A percentile compares a stretch with the other conserved stretches of the same genome.
Conservation (phyloP, 352 stramenopile species). For the Phytophthora multivora region DNA sequence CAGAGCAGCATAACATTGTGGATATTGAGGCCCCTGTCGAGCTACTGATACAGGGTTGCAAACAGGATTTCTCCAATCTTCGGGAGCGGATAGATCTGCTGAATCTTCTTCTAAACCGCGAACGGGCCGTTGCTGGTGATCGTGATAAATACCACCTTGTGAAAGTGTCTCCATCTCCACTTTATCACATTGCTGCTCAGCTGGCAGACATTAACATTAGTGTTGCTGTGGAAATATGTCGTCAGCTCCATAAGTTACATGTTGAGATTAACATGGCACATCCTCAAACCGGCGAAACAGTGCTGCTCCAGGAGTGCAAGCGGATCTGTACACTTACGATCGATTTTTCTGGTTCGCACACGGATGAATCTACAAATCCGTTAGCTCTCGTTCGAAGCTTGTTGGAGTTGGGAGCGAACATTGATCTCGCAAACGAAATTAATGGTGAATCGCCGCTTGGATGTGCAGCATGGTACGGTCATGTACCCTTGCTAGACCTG, state of each 20-base stretch:
- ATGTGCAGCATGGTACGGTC: constrained; percentile 55
- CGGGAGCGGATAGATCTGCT: constrained; percentile 24
- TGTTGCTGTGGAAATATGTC: constrained; percentile 59
- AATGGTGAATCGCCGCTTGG: constrained; percentile 59
- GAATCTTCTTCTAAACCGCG: constrained; percentile 19
- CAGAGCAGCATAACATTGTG: constrained; percentile 6
- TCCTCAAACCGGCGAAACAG: constrained; percentile 43
- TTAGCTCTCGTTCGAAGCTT: constrained; percentile 52
- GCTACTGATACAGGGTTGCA: constrained; percentile 26
- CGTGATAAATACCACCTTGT: not conserved
- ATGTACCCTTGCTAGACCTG: constrained; percentile 52
- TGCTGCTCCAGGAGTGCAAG: constrained; percentile 64
- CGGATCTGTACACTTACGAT: constrained; percentile 35
- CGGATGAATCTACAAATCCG: constrained; percentile 12
- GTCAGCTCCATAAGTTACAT: constrained; percentile 35
- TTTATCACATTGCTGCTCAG: constrained; percentile 59
- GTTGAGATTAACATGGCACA: constrained; percentile 61
- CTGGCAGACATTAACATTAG: constrained; percentile 53
- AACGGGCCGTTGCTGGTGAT: not conserved
- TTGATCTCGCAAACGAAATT: constrained; percentile 49
- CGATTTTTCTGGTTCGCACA: not conserved
- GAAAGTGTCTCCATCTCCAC: constrained; percentile 30
- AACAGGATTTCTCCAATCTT: constrained; percentile 17
- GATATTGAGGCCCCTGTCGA: constrained; percentile 26
- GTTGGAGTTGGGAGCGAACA: constrained; percentile 59